phyloP scores from a whole-genome alignment of 345 rosid species.

The Hibiscus trionum region DNA sequence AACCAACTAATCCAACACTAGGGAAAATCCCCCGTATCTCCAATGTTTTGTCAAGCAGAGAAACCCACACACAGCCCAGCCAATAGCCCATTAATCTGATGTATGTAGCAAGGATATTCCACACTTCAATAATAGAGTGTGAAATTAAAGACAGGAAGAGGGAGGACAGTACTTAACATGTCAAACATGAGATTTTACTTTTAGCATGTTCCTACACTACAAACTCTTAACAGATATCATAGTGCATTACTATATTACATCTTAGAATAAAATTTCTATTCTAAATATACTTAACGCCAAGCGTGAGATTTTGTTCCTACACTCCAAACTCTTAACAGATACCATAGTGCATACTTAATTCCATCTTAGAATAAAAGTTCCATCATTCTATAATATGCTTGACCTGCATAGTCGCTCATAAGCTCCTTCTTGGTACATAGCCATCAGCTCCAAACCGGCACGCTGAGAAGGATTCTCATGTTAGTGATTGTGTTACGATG shows the following conservation, averaged over 20 bases:
- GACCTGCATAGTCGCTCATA: slow-evolving; percentile 98
- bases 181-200: background rate
- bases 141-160: background rate
- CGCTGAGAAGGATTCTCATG: slow-evolving; percentile 48
- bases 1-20: background rate
- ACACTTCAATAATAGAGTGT: background rate
- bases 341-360: background rate
- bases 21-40: background rate
- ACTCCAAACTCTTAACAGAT: background rate
- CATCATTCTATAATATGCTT: background rate
- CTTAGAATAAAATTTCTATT: background rate
- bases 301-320: background rate
- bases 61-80: background rate
- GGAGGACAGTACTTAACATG: background rate
- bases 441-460: slow-evolving; percentile 98
- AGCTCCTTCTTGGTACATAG: slow-evolving; percentile 97
- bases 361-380: background rate
- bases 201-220: background rate
- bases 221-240: background rate
- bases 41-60: background rate
- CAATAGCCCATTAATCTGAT: background rate
- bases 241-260: background rate
- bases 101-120: background rate
- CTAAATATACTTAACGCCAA: background rate
- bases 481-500: slow-evolving; percentile 10